Evolutionary conservation across 139 green algal genomes (phyloP), one percentile per base, ranked within the genome.

Genomic region (Chlorella sp.): DNA sequence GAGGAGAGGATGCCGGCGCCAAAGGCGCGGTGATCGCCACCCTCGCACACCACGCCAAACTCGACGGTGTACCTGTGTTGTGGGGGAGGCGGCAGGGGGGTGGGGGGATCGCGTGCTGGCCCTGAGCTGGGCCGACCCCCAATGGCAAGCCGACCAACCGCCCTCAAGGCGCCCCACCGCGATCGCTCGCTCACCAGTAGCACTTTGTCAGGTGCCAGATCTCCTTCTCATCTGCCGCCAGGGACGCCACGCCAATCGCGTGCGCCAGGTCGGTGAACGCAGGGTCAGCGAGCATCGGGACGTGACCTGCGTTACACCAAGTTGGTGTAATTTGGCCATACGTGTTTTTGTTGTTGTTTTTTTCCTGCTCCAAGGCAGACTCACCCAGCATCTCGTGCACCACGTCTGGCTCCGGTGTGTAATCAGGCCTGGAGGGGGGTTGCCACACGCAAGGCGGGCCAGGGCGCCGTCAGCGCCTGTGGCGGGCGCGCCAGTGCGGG

Each of bases 381-480:
- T 25, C 64, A 71, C 64, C 64, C 2, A 71, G 53, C 68, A 80
- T 12, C 55, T 98, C 94, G 73, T 98, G 94, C 33, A 90, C 82
- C 3, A 98, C 71, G 64, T 98, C 94, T 4, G 94, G 94, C 84
- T 98, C 94, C 15, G 94, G 94, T 1, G 94, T 98, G 85, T 98
- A 98, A 40, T 63, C 6, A 0, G 72, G 82, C 60, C 73, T n/a
- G n/a, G n/a, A n/a, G n/a, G n/a, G n/a, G n/a, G n/a, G n/a, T n/a
- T n/a, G n/a, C n/a, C n/a, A n/a, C n/a, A n/a, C n/a, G n/a, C n/a
- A n/a, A n/a, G n/a, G n/a, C n/a, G n/a, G n/a, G n/a, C n/a, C n/a
- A n/a, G n/a, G n/a, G n/a, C n/a, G n/a, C n/a, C n/a, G n/a, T n/a
- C n/a, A n/a, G n/a, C n/a, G n/a, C n/a, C n/a, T n/a, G n/a, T n/a